These are phyloP conservation scores for Haematococcus lacustris DNA, from an alignment of 139 green algal species.

Conservation along the genomic window DNA sequence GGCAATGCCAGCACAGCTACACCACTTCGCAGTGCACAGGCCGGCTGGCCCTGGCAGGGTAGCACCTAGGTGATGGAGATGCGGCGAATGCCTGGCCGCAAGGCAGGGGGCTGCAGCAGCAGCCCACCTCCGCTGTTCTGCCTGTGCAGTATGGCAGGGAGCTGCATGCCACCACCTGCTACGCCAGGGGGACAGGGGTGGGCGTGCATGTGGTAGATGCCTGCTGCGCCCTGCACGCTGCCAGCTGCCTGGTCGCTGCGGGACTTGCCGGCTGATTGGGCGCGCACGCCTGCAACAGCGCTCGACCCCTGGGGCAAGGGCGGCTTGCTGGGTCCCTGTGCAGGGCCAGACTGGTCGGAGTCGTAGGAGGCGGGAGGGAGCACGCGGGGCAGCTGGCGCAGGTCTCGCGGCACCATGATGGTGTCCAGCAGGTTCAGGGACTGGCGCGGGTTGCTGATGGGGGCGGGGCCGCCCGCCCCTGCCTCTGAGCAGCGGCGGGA, in stretches of 20 bases:
- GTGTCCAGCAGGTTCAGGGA: conserved; percentile 27
- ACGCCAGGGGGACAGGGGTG: neutral
- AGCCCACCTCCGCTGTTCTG: too few relatives aligned
- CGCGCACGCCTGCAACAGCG: neutral
- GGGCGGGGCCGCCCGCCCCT: neutral
- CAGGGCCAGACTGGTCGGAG: conserved; percentile 1
- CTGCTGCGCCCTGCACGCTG: too few relatives aligned
- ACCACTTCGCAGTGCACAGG: too few relatives aligned
- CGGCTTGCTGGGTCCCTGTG: neutral
- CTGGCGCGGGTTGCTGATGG: neutral
- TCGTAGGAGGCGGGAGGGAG: conserved; percentile 44
- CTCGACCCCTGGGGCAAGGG: neutral
- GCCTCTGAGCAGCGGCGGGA: conserved; percentile 15
- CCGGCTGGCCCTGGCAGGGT: too few relatives aligned
- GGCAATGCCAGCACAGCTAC: too few relatives aligned
- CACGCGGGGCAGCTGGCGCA: conserved; percentile 28
- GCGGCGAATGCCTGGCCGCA: too few relatives aligned
- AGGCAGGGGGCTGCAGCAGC: too few relatives aligned
- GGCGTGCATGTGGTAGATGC: too few relatives aligned
- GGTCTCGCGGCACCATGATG: conserved; percentile 43
- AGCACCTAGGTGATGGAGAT: too few relatives aligned
- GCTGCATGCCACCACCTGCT: too few relatives aligned
- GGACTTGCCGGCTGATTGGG: neutral
- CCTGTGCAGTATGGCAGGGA: too few relatives aligned
- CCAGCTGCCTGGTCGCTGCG: neutral